Conservation (phyloP, 768 basidiomycete genomes). For the Grammothele lineata region DNA sequence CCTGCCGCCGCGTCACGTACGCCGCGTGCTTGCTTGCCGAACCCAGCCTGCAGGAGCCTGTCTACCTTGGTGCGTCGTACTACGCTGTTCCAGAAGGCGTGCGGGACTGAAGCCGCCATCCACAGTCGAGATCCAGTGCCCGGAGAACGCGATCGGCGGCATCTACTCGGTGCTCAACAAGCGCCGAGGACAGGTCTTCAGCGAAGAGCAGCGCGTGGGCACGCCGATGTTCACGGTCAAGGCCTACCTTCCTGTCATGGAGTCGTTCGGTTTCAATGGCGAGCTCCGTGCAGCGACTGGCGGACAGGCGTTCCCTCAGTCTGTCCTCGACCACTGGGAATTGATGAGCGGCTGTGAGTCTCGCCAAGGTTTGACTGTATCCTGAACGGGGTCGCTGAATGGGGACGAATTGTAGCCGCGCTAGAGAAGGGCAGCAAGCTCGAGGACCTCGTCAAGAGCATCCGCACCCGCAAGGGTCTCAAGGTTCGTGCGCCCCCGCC, state of each 20-base stretch:
- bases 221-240: slow-evolving; percentile 99
- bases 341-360: slow-evolving; percentile 73
- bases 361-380: not conserved
- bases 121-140: slow-evolving; percentile 97
- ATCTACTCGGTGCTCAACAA: slow-evolving; percentile 93
- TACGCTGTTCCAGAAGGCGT: too few species aligned
- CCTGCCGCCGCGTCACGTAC: slow-evolving; percentile 93
- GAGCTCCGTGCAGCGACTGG: slow-evolving; percentile 88
- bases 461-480: slow-evolving; percentile 93
- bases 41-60: slow-evolving; percentile 91
- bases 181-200: slow-evolving; percentile 97
- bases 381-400: not conserved
- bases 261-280: slow-evolving; percentile 97
- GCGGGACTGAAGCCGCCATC: too few species aligned
- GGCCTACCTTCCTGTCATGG: slow-evolving; percentile 88
- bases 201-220: slow-evolving; percentile 93
- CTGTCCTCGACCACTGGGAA: slow-evolving; percentile 92
- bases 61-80: slow-evolving; percentile 78
- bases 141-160: slow-evolving; percentile 95
- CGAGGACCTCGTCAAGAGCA: slow-evolving; percentile 74
- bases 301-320: slow-evolving; percentile 98
- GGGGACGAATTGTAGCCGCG: slow-evolving; percentile 43
- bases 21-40: slow-evolving; percentile 91
- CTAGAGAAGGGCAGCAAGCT: slow-evolving; percentile 91
- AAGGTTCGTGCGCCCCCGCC: slow-evolving; percentile 72